Conservation (phyloP, 176 grass and related monocot species). For the Rhynchospora breviuscula region DNA sequence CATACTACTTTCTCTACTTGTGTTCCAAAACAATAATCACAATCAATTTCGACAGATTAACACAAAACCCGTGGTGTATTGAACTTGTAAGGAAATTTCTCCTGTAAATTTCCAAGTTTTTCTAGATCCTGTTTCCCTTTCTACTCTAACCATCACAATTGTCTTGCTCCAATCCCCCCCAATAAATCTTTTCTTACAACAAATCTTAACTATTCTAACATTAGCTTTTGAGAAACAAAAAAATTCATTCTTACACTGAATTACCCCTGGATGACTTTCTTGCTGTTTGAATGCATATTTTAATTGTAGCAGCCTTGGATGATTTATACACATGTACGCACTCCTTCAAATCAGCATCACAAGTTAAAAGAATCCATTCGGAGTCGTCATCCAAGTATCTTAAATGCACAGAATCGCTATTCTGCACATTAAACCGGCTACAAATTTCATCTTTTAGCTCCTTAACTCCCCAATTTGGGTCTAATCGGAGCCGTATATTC, state of each 20-base stretch:
- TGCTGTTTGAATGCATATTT: conserved; percentile 59
- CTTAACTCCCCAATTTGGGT: conserved; percentile 54
- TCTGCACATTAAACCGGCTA: conserved; percentile 55
- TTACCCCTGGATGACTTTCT: not conserved
- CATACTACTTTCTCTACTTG: not conserved
- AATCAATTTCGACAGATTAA: conserved; percentile 20
- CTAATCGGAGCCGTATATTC: conserved; percentile 65
- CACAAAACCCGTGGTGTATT: not conserved
- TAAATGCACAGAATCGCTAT: conserved; percentile 46
- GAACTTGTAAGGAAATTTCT: not conserved
- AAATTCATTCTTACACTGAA: not conserved
- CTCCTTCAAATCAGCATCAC: conserved; percentile 89
- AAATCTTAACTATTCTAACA: conserved; percentile 3
- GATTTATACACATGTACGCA: conserved; percentile 77
- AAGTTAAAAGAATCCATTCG: conserved; percentile 92
- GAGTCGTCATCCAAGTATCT: conserved; percentile 93
- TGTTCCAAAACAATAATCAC: conserved; percentile 5
- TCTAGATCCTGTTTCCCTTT: not conserved
- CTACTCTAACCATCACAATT: not conserved
- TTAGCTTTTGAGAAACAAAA: not conserved
- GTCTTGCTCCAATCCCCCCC: not conserved
- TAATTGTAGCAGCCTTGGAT: conserved; percentile 60
- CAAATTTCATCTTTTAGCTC: conserved; percentile 73
- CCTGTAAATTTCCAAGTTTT: not conserved
- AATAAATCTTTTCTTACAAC: conserved; percentile 5